These are phyloP conservation scores for Trichoderma sp. DNA, from an alignment of 2,329 filamentous ascomycete species.

Conservation along the genomic window DNA sequence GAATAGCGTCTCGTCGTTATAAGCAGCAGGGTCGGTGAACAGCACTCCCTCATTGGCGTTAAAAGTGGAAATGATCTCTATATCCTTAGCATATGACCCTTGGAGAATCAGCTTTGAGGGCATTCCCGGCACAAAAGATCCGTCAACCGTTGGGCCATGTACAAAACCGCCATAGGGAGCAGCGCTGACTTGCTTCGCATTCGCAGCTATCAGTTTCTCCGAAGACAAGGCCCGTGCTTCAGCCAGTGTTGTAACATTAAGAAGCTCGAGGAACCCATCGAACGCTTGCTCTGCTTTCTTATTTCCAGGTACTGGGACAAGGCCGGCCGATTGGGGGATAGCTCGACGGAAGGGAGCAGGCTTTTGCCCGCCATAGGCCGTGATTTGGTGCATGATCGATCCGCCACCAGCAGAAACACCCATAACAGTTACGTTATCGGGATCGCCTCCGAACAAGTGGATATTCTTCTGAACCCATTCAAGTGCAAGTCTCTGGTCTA, in stretches of 20 bases:
- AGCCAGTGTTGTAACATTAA: constrained; percentile 10
- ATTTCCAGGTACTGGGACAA: constrained; percentile 15
- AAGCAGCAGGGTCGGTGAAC: constrained; percentile 8
- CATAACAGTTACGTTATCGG: constrained; percentile 61
- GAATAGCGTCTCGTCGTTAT: not conserved
- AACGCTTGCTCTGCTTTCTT: not conserved
- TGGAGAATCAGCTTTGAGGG: constrained; percentile 20
- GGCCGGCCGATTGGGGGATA: constrained; percentile 18
- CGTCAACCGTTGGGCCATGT: constrained; percentile 20
- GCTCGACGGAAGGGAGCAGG: constrained; percentile 22
- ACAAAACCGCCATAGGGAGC: constrained; percentile 11
- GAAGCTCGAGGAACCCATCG: constrained; percentile 4
- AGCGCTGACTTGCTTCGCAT: constrained; percentile 14
- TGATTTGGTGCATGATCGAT: constrained; percentile 25
- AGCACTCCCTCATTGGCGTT: constrained; percentile 1
- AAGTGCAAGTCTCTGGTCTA: constrained; percentile 46
- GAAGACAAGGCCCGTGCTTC: constrained; percentile 15
- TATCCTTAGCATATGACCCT: constrained; percentile 10
- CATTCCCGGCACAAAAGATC: constrained; percentile 19
- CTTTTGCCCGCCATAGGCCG: constrained; percentile 19
- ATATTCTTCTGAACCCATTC: constrained; percentile 26
- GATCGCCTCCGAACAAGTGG: constrained; percentile 31
- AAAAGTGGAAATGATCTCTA: not conserved
- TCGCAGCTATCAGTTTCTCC: not conserved
- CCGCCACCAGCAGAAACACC: constrained; percentile 38